Evolutionary conservation across 768 basidiomycete species (phyloP).

Genomic region (Naganishia vishniacii): DNA sequence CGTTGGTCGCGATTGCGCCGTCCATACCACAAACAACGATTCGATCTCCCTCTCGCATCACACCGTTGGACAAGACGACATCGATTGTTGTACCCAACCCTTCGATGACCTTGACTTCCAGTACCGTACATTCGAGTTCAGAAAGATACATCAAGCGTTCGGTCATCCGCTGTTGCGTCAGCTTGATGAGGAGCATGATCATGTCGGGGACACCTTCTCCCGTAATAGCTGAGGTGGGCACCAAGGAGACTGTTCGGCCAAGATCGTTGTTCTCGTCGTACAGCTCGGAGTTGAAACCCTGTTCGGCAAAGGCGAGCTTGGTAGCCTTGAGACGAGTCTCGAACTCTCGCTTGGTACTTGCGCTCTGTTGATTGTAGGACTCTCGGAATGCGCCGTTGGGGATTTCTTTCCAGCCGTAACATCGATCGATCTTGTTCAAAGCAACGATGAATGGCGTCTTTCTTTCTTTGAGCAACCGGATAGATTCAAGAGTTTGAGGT

Average conservation of each 20-base stretch:
- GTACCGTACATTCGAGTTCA: conserved; percentile 92
- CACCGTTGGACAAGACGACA: conserved; percentile 90
- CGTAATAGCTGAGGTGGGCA: conserved; percentile 95
- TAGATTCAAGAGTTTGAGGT: conserved; percentile 94
- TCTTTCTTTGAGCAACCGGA: conserved; percentile 79
- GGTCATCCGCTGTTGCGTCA: conserved; percentile 97
- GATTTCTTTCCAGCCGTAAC: conserved; percentile 88
- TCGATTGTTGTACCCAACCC: conserved; percentile 97
- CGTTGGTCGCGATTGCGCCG: conserved; percentile 90
- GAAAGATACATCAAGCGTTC: conserved; percentile 96
- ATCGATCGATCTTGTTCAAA: conserved; percentile 98
- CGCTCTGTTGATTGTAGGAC: conserved; percentile 74
- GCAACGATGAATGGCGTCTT: conserved; percentile 99
- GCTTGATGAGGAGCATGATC: conserved; percentile 95
- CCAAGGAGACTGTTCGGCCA: conserved; percentile 86
- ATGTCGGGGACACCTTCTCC: conserved; percentile 98
- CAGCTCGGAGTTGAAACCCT: conserved; percentile 86
- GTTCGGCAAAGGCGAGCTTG: conserved; percentile 91
- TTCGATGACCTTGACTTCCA: conserved; percentile 98
- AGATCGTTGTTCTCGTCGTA: conserved; percentile 98
- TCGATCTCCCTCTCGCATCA: conserved; percentile 80
- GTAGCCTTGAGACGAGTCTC: conserved; percentile 79
- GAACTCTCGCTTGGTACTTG: conserved; percentile 79
- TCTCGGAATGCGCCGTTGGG: conserved; percentile 90
- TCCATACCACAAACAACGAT: conserved; percentile 96